phyloP scores from a whole-genome alignment of 2,329 filamentous ascomycete species.

The Aaosphaeria arxii region DNA sequence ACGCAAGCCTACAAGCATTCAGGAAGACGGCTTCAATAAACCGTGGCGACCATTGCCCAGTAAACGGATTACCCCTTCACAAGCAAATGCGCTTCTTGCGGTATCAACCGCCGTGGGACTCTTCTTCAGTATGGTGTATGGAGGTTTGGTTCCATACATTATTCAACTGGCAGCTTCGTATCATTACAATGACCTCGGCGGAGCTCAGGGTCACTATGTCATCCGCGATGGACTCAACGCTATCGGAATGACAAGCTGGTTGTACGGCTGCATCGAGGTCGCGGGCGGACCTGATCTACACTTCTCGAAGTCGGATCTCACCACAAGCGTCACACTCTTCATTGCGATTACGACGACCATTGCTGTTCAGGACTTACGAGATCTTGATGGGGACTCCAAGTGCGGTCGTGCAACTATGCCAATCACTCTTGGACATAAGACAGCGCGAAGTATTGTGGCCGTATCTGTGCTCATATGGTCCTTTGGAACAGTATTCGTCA shows the following conservation, averaged over 20 bases:
- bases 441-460: background rate
- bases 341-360: slow-evolving; percentile 32
- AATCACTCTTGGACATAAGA: background rate
- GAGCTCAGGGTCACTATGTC: slow-evolving; percentile 17
- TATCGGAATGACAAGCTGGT: slow-evolving; percentile 6
- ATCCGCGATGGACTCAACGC: slow-evolving; percentile 25
- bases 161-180: background rate
- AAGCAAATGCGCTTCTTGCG: slow-evolving; percentile 10
- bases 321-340: slow-evolving; percentile 14
- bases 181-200: slow-evolving; percentile 23
- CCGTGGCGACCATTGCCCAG: slow-evolving; percentile 29
- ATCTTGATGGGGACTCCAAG: slow-evolving; percentile 10
- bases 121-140: background rate
- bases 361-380: slow-evolving; percentile 37
- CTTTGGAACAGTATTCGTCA: background rate
- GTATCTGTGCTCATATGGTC: background rate
- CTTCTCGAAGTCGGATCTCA: too few species aligned
- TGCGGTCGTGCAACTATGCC: slow-evolving; percentile 1
- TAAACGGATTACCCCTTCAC: slow-evolving; percentile 9
- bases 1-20: slow-evolving; percentile 24
- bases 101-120: background rate
- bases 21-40: slow-evolving; percentile 40
- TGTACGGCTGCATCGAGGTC: background rate
- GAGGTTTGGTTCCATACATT: background rate
- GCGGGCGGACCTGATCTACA: background rate